phyloP scores from a whole-genome alignment of 768 basidiomycete species.

The Phlegmacium glaucopus region DNA sequence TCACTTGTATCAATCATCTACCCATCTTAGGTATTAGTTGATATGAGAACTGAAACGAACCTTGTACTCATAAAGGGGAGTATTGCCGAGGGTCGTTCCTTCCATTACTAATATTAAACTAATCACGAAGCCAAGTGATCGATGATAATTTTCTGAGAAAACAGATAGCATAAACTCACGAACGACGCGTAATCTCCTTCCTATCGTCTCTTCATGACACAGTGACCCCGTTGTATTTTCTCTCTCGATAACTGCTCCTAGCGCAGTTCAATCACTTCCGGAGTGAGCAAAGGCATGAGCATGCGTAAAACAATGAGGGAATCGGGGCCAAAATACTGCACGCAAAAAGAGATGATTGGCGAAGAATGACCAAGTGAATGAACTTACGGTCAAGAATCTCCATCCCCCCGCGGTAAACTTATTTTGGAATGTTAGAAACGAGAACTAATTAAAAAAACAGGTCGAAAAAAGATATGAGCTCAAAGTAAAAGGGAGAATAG shows the following conservation, averaged over 20 bases:
- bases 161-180: conserved; percentile 11
- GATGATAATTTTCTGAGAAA: background rate
- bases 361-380: background rate
- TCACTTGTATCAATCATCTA: conserved; percentile 40
- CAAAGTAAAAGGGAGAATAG: background rate
- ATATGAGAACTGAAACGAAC: conserved; percentile 4
- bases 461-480: background rate
- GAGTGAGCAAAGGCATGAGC: conserved; percentile 36
- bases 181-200: conserved; percentile 40
- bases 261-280: conserved; percentile 38
- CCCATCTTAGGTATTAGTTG: background rate
- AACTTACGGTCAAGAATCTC: conserved; percentile 38
- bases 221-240: conserved; percentile 38
- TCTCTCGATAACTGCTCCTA: conserved; percentile 42
- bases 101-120: conserved; percentile 36
- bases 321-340: conserved; percentile 34
- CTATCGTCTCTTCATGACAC: conserved; percentile 42
- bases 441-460: conserved; percentile 19
- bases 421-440: conserved; percentile 36
- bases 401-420: conserved; percentile 44
- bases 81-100: conserved; percentile 33
- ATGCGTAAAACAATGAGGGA: conserved; percentile 40
- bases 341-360: background rate
- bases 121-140: background rate
- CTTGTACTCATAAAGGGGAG: conserved; percentile 38